Conservation (phyloP, 2,329 filamentous ascomycete genomes). For the Colletotrichum sublineola region DNA sequence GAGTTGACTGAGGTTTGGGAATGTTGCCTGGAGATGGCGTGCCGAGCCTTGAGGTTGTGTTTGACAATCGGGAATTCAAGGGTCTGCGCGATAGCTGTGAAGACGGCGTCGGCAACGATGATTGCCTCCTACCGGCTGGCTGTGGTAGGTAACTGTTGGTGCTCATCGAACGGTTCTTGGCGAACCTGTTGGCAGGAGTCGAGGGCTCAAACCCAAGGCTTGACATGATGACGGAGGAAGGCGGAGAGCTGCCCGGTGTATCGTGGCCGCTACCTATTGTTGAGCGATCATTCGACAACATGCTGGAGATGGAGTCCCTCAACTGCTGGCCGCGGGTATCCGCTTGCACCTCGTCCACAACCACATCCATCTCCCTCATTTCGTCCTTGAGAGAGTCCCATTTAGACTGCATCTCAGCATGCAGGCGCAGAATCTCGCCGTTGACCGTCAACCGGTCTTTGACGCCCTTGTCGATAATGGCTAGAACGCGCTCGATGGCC, state of each 20-base stretch:
- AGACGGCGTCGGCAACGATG: conserved; percentile 62
- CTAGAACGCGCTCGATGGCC: conserved; percentile 89
- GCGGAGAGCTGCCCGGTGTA: conserved; percentile 77
- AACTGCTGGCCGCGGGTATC: conserved; percentile 79
- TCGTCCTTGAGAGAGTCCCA: conserved; percentile 83
- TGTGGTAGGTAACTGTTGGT: conserved; percentile 61
- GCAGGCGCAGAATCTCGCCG: conserved; percentile 89
- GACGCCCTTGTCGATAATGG: conserved; percentile 96
- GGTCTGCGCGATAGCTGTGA: conserved; percentile 58
- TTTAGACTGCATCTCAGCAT: conserved; percentile 86
- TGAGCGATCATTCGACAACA: conserved; percentile 86
- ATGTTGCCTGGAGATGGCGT: conserved; percentile 53
- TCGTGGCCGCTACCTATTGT: conserved; percentile 77
- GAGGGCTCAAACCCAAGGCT: conserved; percentile 63
- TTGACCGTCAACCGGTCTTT: conserved; percentile 96
- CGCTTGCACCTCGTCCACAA: conserved; percentile 79
- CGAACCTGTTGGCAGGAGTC: conserved; percentile 58
- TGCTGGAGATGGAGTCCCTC: conserved; percentile 92
- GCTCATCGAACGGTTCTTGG: conserved; percentile 63
- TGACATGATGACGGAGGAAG: conserved; percentile 73
- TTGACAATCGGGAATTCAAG: conserved; percentile 60
- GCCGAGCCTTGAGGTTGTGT: conserved; percentile 64
- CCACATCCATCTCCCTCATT: conserved; percentile 81
- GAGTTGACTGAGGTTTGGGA: conserved; percentile 60
- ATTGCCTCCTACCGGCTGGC: conserved; percentile 60